Conservation (phyloP, 2,329 filamentous ascomycete species). For the Cryphonectria carpinicola region DNA sequence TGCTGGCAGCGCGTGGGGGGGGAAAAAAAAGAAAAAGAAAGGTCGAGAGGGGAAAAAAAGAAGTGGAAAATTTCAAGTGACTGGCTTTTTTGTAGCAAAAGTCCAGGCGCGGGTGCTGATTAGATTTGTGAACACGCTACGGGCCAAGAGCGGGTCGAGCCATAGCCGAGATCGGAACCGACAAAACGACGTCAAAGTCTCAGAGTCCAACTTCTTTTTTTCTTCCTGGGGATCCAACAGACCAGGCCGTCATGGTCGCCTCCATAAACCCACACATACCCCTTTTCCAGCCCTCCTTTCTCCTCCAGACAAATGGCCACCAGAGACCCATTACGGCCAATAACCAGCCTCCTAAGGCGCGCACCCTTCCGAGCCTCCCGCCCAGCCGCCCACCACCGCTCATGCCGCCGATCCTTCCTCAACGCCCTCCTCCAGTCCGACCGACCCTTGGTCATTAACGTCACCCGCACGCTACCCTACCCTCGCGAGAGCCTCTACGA, state of each 20-base stretch:
- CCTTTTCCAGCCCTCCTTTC: background rate
- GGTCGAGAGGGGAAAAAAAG: background rate
- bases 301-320: constrained; percentile 17
- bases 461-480: constrained; percentile 78
- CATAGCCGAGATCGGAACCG: constrained; percentile 28
- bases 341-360: constrained; percentile 14
- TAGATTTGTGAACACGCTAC: too few species aligned
- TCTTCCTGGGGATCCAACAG: background rate
- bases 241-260: constrained; percentile 5
- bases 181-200: constrained; percentile 19
- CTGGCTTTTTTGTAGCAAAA: constrained; percentile 7
- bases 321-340: constrained; percentile 19
- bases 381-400: constrained; percentile 14
- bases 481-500: constrained; percentile 71
- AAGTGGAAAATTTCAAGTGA: constrained; percentile 25
- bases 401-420: constrained; percentile 26
- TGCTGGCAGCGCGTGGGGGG: constrained; percentile 6
- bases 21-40: background rate
- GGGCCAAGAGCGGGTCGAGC: too few species aligned
- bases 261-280: constrained; percentile 4
- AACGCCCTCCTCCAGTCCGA: constrained; percentile 35
- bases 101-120: background rate
- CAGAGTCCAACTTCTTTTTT: background rate
- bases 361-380: constrained; percentile 8
- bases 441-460: constrained; percentile 66